Conservation (phyloP, 257 asterid genomes). For the Nicotiana obtusifolia region DNA sequence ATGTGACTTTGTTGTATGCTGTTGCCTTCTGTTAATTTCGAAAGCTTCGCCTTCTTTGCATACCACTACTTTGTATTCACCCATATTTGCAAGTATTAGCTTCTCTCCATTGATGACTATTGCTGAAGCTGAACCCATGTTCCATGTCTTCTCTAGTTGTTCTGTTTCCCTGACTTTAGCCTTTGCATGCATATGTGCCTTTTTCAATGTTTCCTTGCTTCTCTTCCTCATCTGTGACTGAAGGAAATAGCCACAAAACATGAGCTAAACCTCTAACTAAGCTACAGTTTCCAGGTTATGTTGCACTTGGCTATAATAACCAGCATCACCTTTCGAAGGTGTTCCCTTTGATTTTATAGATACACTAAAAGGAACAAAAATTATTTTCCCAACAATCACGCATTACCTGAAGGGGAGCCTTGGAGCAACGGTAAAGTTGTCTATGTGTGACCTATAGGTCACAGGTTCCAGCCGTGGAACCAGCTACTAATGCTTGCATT, state of each 20-base stretch:
- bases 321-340: not conserved
- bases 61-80: conserved; percentile 46
- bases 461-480: no score
- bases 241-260: not conserved
- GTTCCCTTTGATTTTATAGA: not conserved
- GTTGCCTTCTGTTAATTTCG: conserved; percentile 33
- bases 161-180: conserved; percentile 25
- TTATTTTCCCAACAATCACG: not conserved
- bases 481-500: no score
- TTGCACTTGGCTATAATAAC: not conserved
- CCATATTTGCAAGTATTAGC: conserved; percentile 47
- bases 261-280: not conserved
- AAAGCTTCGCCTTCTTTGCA: conserved; percentile 54
- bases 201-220: conserved; percentile 42
- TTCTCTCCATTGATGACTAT: conserved; percentile 51
- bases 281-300: not conserved
- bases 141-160: conserved; percentile 4
- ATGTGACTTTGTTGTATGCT: conserved; percentile 13
- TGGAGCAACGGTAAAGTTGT: no score
- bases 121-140: conserved; percentile 47
- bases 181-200: conserved; percentile 39
- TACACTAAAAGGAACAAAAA: not conserved
- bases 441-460: no score
- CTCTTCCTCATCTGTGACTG: conserved; percentile 34
- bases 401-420: no score